Evolutionary conservation across 164 flowering plant genomes (phyloP).

Genomic region (Pachysandra terminalis): DNA sequence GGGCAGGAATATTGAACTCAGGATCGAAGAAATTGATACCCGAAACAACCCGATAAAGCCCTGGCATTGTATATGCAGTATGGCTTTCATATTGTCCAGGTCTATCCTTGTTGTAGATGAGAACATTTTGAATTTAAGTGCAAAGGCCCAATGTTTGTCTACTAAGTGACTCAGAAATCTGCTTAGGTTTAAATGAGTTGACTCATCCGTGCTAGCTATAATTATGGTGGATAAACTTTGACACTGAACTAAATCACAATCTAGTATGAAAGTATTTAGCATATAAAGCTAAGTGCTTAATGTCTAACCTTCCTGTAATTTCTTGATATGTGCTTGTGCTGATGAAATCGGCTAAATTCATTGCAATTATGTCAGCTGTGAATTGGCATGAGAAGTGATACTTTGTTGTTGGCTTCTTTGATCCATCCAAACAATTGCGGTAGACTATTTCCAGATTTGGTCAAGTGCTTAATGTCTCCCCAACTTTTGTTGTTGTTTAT

Average conservation of each 20-base stretch:
- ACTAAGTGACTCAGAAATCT: not conserved
- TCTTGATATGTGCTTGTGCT: too few relatives aligned
- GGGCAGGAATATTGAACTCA: constrained; percentile 91
- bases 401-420: constrained; percentile 87
- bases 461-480: too few relatives aligned
- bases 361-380: too few relatives aligned
- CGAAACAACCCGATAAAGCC: too few relatives aligned
- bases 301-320: constrained; percentile 87
- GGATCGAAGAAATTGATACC: constrained; percentile 91
- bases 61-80: too few relatives aligned
- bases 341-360: too few relatives aligned
- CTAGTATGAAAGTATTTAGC: too few relatives aligned
- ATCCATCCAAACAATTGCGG: constrained; percentile 75
- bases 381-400: too few relatives aligned
- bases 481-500: too few relatives aligned
- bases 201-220: not conserved
- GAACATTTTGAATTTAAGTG: constrained; percentile 2
- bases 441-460: too few relatives aligned
- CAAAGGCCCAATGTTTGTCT: not conserved
- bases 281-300: not conserved
- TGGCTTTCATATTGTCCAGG: constrained; percentile 98
- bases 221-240: too few relatives aligned
- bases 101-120: constrained; percentile 59
- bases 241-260: too few relatives aligned
- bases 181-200: not conserved